Evolutionary conservation across 352 stramenopile species (phyloP).

Genomic region (Phytophthora brassicae): DNA sequence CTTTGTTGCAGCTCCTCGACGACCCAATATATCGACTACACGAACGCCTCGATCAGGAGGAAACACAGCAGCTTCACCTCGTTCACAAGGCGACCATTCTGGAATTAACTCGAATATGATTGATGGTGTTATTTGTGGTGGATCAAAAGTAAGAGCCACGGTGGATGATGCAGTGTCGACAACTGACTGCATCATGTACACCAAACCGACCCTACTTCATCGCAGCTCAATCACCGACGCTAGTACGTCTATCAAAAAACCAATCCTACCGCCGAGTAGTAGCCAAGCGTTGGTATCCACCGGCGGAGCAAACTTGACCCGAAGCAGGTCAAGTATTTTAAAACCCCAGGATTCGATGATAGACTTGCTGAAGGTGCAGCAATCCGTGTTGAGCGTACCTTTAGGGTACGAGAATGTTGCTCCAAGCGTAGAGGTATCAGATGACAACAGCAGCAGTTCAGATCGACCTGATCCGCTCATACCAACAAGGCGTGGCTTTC

Average conservation of each 20-base stretch:
- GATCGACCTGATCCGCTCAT: constrained; percentile 2
- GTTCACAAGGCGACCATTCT: background rate
- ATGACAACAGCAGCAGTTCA: background rate
- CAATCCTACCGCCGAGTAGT: background rate
- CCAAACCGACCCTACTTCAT: constrained; percentile 42
- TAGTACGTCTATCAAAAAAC: constrained; percentile 12
- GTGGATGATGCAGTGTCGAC: constrained; percentile 12
- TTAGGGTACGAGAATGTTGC: constrained; percentile 26
- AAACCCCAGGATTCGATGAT: constrained; percentile 10
- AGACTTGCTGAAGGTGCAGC: constrained; percentile 30
- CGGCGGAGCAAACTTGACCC: background rate
- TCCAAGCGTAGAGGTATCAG: background rate
- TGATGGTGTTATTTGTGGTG: background rate
- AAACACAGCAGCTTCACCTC: background rate
- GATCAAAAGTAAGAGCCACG: too few relatives aligned
- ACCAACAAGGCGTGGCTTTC: background rate
- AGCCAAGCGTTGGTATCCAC: background rate
- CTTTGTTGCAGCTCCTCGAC: constrained; percentile 9
- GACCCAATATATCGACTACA: background rate
- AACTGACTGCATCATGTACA: constrained; percentile 50
- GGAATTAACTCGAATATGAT: background rate
- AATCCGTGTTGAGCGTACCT: constrained; percentile 29
- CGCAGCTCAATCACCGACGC: constrained; percentile 6
- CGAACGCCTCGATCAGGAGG: constrained; percentile 9
- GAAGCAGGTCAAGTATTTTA: background rate